phyloP scores from a whole-genome alignment of 129 eudicot genomes.

The Lactuca sativa region DNA sequence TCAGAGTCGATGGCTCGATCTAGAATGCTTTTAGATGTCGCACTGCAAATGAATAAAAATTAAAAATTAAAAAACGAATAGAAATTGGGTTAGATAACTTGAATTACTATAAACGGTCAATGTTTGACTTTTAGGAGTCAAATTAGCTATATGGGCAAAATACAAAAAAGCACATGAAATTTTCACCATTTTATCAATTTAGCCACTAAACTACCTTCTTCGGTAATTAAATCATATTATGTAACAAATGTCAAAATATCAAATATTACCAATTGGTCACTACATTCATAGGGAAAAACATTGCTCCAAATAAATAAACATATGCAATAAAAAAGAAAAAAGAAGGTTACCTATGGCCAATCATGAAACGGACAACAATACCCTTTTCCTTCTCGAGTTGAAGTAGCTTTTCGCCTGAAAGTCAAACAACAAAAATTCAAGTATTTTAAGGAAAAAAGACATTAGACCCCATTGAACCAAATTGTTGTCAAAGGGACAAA shows the following conservation, averaged over 20 bases:
- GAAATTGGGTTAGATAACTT: neutral
- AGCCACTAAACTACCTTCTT: neutral
- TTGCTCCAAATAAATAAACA: constrained; percentile 7
- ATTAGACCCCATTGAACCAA: no score
- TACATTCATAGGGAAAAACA: neutral
- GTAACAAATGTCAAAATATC: no score
- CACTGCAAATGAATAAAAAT: constrained; percentile 35
- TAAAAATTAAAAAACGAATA: neutral
- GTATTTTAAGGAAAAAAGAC: neutral
- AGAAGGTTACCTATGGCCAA: constrained; percentile 62
- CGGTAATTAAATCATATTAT: no score
- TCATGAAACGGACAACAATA: constrained; percentile 65
- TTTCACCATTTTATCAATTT: neutral
- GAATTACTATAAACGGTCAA: no score
- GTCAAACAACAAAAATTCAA: constrained; percentile 15
- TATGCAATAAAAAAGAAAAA: neutral
- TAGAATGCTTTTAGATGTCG: constrained; percentile 69
- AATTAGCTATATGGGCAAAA: no score
- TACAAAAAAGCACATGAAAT: neutral
- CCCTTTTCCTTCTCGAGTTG: constrained; percentile 73
- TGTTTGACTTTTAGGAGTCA: no score
- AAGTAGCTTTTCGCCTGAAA: constrained; percentile 57
- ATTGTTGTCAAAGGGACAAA: neutral
- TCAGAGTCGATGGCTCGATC: constrained; percentile 85
- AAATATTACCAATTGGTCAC: no score